These are phyloP conservation scores for Leishmania lainsoni DNA, from an alignment of 208 protist genomes.

Conservation along the genomic window DNA sequence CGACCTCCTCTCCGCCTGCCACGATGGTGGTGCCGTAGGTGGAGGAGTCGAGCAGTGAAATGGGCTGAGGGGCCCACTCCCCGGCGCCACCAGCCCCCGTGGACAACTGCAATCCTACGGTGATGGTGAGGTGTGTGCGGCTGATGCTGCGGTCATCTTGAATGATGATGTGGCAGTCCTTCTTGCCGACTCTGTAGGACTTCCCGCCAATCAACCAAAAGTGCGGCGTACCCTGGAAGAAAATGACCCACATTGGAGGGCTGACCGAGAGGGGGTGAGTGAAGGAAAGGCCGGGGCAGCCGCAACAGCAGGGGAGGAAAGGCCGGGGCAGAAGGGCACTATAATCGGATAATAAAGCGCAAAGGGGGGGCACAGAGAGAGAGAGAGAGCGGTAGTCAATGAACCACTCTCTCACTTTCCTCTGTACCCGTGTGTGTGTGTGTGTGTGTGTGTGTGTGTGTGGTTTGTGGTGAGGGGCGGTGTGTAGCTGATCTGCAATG, in stretches of 20 bases:
- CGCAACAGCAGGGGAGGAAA: not conserved
- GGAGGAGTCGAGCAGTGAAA: constrained; percentile 73
- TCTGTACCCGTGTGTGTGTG: not conserved
- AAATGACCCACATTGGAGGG: constrained; percentile 80
- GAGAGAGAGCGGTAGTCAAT: not conserved
- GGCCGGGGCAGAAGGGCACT: not conserved
- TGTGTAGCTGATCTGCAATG: not conserved
- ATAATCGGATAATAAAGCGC: not conserved
- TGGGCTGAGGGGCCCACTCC: constrained; percentile 28
- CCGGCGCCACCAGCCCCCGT: not conserved
- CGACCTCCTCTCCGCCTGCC: constrained; percentile 22
- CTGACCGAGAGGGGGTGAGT: not conserved
- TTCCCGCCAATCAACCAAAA: constrained; percentile 70
- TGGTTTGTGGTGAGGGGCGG: not conserved
- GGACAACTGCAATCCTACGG: constrained; percentile 24
- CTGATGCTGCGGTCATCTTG: constrained; percentile 80
- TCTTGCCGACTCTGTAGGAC: constrained; percentile 63
- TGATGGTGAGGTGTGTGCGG: constrained; percentile 66
- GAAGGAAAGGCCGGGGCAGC: not conserved
- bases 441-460: not conserved
- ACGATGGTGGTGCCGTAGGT: constrained; percentile 66
- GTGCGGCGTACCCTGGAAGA: constrained; percentile 47
- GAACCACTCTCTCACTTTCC: not conserved
- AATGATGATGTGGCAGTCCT: constrained; percentile 70
- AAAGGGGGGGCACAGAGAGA: not conserved